Evolutionary conservation across 108 stramenopile genomes (phyloP).

Genomic region (Discostella stelligeroides): DNA sequence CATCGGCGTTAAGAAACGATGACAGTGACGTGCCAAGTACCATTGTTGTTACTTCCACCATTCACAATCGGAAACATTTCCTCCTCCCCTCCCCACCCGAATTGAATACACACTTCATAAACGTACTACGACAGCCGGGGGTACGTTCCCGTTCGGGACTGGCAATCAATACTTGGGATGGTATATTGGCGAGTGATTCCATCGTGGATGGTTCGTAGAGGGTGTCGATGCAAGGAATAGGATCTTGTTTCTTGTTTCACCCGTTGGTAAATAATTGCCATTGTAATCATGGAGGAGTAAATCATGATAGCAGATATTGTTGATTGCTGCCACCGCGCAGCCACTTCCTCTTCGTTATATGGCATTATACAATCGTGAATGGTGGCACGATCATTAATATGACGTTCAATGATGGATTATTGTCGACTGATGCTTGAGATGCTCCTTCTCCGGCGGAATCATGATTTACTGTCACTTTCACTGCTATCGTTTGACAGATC

Average conservation of each 20-base stretch:
- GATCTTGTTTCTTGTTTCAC: constrained; percentile 18
- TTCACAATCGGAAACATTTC: too few species aligned
- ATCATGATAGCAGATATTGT: constrained; percentile 31
- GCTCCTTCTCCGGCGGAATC: neutral
- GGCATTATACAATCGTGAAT: constrained; percentile 58
- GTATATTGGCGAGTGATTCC: too few species aligned
- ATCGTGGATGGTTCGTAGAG: constrained; percentile 47
- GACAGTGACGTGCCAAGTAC: too few species aligned
- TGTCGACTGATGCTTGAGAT: neutral
- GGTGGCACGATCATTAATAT: constrained; percentile 18
- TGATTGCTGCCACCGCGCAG: neutral
- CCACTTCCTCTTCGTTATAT: too few species aligned
- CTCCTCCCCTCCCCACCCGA: neutral
- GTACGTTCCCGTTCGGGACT: constrained; percentile 4
- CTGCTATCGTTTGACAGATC: too few species aligned
- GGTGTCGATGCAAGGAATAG: constrained; percentile 37
- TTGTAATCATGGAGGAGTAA: too few species aligned
- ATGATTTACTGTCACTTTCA: too few species aligned
- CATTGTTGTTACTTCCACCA: too few species aligned
- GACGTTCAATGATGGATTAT: neutral
- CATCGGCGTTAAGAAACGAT: too few species aligned
- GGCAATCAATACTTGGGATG: too few species aligned
- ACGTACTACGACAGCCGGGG: neutral
- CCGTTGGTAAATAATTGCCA: too few species aligned
- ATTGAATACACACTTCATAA: neutral